A percentile compares a stretch with the other conserved stretches of the same genome.
phyloP scores from a whole-genome alignment of 306 rosid species.

The Inga leiocalycina region DNA sequence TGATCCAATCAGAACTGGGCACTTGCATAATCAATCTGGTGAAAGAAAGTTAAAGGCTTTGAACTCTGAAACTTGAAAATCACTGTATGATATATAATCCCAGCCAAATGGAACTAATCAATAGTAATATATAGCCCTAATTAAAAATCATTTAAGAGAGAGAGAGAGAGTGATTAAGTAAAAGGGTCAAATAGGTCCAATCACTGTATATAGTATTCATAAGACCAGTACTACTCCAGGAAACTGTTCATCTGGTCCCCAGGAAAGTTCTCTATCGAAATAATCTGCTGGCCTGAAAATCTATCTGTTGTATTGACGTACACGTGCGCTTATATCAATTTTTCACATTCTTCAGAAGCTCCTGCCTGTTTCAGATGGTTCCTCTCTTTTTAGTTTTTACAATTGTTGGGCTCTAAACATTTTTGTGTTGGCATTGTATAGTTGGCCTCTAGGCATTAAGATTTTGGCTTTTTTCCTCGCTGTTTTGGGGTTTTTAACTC shows the following conservation, averaged over 20 bases:
- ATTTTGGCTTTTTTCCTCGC: slow-evolving; percentile 35
- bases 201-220: not conserved
- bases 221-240: slow-evolving; percentile 6
- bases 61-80: not conserved
- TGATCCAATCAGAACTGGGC: slow-evolving; percentile 17
- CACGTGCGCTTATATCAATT: slow-evolving; percentile 58
- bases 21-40: not conserved
- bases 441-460: slow-evolving; percentile 15
- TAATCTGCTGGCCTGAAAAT: slow-evolving; percentile 32
- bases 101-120: not conserved
- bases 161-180: not conserved
- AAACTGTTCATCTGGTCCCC: slow-evolving; percentile 58
- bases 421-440: slow-evolving; percentile 21
- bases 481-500: slow-evolving; percentile 32
- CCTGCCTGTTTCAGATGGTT: slow-evolving; percentile 61
- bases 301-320: slow-evolving; percentile 31
- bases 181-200: slow-evolving; percentile 25
- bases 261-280: slow-evolving; percentile 11
- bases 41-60: slow-evolving; percentile 28
- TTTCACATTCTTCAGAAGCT: slow-evolving; percentile 31
- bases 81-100: not conserved
- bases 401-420: slow-evolving; percentile 10
- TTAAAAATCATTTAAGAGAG: not conserved
- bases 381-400: not conserved
- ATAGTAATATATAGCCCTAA: not conserved